A percentile compares a stretch with the other conserved stretches of the same genome.
Conservation (phyloP, 2,329 filamentous ascomycete species). For the Talaromyces marneffei region DNA sequence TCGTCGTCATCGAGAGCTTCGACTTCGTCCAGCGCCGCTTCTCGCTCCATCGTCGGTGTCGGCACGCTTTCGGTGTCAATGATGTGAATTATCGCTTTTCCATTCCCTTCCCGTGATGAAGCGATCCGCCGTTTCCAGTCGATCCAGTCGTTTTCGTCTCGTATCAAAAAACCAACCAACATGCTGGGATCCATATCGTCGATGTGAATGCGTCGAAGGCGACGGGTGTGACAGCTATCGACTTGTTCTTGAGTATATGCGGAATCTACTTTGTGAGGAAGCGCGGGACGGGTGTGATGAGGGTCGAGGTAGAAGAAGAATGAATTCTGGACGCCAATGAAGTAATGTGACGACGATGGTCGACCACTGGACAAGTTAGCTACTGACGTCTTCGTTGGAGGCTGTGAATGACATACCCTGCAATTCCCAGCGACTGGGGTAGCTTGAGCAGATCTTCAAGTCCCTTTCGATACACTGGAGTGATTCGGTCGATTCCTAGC, state of each 20-base stretch:
- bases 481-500: slow-evolving; percentile 89
- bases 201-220: slow-evolving; percentile 74
- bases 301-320: slow-evolving; percentile 93
- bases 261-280: slow-evolving; percentile 56
- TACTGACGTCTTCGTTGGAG: neutral
- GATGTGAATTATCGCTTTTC: slow-evolving; percentile 81
- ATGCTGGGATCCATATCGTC: slow-evolving; percentile 97
- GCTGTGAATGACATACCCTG: slow-evolving; percentile 56
- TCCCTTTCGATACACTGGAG: slow-evolving; percentile 91
- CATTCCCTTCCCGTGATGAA: slow-evolving; percentile 53
- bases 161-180: slow-evolving; percentile 88
- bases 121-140: slow-evolving; percentile 73
- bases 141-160: slow-evolving; percentile 73
- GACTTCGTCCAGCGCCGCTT: slow-evolving; percentile 79
- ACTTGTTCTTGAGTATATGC: slow-evolving; percentile 64
- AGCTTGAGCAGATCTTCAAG: slow-evolving; percentile 78
- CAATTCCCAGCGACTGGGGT: slow-evolving; percentile 90
- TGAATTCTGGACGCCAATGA: slow-evolving; percentile 65
- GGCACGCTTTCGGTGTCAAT: slow-evolving; percentile 61
- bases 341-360: slow-evolving; percentile 81
- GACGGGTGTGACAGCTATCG: slow-evolving; percentile 77
- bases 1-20: slow-evolving; percentile 65
- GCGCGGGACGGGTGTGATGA: slow-evolving; percentile 71
- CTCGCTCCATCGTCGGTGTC: slow-evolving; percentile 53
- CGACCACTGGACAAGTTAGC: slow-evolving; percentile 59